A percentile compares a stretch with the other conserved stretches of the same genome.
These are phyloP conservation scores for Candida sphagnicola DNA, from an alignment of 805 yeast genomes.

Conservation along the genomic window DNA sequence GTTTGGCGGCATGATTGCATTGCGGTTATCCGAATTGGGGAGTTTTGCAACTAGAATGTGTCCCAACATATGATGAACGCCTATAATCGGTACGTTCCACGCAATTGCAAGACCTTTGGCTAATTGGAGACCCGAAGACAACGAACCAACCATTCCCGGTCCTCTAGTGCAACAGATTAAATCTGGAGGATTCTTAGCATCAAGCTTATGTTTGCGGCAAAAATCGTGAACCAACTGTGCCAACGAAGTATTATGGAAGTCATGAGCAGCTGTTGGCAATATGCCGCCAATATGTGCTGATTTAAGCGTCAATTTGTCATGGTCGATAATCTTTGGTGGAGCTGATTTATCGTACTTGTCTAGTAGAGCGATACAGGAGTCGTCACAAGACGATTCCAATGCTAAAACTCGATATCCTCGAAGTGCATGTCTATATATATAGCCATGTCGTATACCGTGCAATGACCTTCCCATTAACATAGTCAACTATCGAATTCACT, in stretches of 20 bases:
- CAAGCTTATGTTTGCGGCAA: conserved; percentile 32
- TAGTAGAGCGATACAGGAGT: conserved; percentile 81
- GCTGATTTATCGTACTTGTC: conserved; percentile 38
- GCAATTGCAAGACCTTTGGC: conserved; percentile 85
- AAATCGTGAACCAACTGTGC: conserved; percentile 48
- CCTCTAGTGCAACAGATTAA: conserved; percentile 89
- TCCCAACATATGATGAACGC: conserved; percentile 96
- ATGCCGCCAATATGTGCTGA: conserved; percentile 76
- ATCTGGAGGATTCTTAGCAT: conserved; percentile 47
- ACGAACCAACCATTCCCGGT: conserved; percentile 93
- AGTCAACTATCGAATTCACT: neutral
- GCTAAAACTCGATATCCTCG: conserved; percentile 67
- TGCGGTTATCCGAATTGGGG: conserved; percentile 33
- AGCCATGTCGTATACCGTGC: neutral
- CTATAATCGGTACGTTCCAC: conserved; percentile 72
- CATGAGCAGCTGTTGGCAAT: conserved; percentile 78
- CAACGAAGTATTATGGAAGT: conserved; percentile 65
- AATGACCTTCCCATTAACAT: neutral
- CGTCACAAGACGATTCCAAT: conserved; percentile 93
- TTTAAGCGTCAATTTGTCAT: conserved; percentile 62
- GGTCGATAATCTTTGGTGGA: conserved; percentile 51
- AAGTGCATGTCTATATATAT: neutral
- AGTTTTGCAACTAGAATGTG: conserved; percentile 60
- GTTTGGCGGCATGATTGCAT: conserved; percentile 38
- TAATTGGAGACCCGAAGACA: conserved; percentile 75